Evolutionary conservation across 257 asterid species (phyloP).

Genomic region (Echium plantagineum): DNA sequence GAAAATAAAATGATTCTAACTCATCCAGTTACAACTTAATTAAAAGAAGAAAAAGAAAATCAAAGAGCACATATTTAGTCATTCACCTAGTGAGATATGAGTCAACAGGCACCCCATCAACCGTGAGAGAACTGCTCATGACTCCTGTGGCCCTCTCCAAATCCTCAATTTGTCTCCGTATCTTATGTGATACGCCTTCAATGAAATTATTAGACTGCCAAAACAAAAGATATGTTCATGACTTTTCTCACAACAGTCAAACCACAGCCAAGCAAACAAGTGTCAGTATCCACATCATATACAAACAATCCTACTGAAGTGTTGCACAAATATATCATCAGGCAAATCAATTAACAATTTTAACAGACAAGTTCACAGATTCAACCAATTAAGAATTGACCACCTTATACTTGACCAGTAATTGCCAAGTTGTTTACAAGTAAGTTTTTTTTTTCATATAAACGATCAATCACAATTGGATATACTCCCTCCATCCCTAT

Average conservation of each 20-base stretch:
- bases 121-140: constrained; percentile 72
- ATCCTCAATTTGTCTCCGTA: constrained; percentile 80
- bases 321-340: not conserved
- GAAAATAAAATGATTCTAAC: constrained; percentile 2
- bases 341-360: not conserved
- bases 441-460: no score
- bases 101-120: constrained; percentile 93
- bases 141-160: constrained; percentile 77
- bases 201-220: constrained; percentile 76
- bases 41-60: not conserved
- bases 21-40: constrained; percentile 5
- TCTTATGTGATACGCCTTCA: constrained; percentile 81
- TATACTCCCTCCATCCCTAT: no score
- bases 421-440: no score
- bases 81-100: constrained; percentile 84
- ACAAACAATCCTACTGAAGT: not conserved
- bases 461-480: no score
- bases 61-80: not conserved
- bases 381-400: not conserved
- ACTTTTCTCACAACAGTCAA: constrained; percentile 1
- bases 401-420: no score
- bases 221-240: constrained; percentile 3
- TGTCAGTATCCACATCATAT: not conserved
- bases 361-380: not conserved
- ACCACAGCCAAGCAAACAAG: not conserved